A percentile compares a stretch with the other conserved stretches of the same genome.
phyloP scores from a whole-genome alignment of 2,329 filamentous ascomycete species.

The Sporothrix variecibatus region DNA sequence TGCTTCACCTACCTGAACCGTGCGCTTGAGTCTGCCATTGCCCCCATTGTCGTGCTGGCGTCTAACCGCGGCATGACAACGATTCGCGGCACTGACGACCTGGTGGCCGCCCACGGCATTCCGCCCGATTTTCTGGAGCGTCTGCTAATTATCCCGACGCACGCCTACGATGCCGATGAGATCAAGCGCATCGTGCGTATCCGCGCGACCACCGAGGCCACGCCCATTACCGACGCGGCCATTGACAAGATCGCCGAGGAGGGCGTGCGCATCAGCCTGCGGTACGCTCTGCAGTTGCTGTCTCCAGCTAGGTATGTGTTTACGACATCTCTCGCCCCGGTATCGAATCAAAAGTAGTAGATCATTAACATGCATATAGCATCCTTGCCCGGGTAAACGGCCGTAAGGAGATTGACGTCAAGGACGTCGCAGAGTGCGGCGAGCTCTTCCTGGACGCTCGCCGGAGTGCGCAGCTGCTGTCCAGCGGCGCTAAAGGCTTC shows the following conservation, averaged over 20 bases:
- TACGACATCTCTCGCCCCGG: slow-evolving; percentile 25
- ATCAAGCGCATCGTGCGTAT: slow-evolving; percentile 90
- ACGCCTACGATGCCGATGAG: slow-evolving; percentile 82
- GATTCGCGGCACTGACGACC: slow-evolving; percentile 81
- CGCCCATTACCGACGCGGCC: slow-evolving; percentile 77
- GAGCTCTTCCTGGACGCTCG: slow-evolving; percentile 82
- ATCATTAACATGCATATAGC: slow-evolving; percentile 44
- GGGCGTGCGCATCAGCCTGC: slow-evolving; percentile 83
- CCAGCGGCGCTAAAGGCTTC: slow-evolving; percentile 63
- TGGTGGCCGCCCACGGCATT: slow-evolving; percentile 87
- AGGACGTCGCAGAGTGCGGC: slow-evolving; percentile 78
- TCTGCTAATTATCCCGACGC: slow-evolving; percentile 93
- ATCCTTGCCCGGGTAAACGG: slow-evolving; percentile 87
- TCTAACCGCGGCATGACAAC: slow-evolving; percentile 94
- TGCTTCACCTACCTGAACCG: slow-evolving; percentile 99
- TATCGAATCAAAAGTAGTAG: slow-evolving; percentile 28
- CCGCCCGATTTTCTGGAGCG: slow-evolving; percentile 91
- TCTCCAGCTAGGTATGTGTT: slow-evolving; percentile 69
- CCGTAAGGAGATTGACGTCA: slow-evolving; percentile 72
- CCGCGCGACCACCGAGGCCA: slow-evolving; percentile 77
- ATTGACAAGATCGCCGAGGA: slow-evolving; percentile 84
- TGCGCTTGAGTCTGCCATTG: slow-evolving; percentile 91
- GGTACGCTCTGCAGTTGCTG: slow-evolving; percentile 91
- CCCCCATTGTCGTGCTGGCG: slow-evolving; percentile 94
- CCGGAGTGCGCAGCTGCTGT: slow-evolving; percentile 71